A percentile compares a stretch with the other conserved stretches of the same genome.
Evolutionary conservation across 2,329 filamentous ascomycete genomes (phyloP).

Genomic region (Trichoderma koningii): DNA sequence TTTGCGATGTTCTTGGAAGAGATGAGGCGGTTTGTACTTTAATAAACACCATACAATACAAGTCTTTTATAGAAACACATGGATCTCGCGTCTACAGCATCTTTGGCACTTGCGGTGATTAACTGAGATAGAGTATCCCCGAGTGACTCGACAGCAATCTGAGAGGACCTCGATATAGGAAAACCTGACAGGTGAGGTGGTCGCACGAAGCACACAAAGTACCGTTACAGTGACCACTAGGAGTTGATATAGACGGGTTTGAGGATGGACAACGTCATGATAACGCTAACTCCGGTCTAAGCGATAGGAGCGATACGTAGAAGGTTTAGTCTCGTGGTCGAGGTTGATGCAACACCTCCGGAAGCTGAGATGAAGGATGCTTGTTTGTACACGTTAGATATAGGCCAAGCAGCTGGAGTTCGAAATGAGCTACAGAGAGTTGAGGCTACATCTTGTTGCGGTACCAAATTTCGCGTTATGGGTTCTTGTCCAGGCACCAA

Average conservation of each 20-base stretch:
- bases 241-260: neutral
- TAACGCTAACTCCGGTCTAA: slow-evolving; percentile 25
- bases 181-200: neutral
- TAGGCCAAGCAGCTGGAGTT: neutral
- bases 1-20: slow-evolving; percentile 2
- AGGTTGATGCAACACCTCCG: slow-evolving; percentile 10
- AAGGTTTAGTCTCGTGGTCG: neutral
- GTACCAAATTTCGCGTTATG: neutral
- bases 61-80: too few relatives aligned
- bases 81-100: neutral
- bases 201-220: neutral
- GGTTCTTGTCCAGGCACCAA: neutral
- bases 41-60: too few relatives aligned
- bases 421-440: neutral
- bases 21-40: neutral
- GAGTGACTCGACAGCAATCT: neutral
- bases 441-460: neutral
- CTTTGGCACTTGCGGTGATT: neutral
- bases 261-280: slow-evolving; percentile 22
- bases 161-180: neutral
- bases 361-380: neutral
- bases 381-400: neutral
- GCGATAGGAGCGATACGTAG: neutral
- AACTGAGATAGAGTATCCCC: neutral
- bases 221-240: neutral